Percentiles rank a stretch among this genome's conserved stretches.
Evolutionary conservation across 768 basidiomycete species (phyloP).

Genomic region (Boletus subparvulus): DNA sequence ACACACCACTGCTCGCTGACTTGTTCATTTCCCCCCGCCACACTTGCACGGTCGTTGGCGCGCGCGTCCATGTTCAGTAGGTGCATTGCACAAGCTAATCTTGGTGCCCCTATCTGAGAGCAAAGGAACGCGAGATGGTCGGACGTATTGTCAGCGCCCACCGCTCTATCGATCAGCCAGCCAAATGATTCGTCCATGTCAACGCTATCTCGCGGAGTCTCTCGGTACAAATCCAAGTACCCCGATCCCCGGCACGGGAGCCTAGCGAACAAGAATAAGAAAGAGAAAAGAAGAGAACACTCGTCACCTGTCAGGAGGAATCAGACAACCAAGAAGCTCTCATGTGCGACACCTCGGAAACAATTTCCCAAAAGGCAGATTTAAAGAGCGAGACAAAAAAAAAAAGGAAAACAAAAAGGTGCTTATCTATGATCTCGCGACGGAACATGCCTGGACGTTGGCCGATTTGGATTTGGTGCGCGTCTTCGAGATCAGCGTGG

Average conservation of each 20-base stretch:
- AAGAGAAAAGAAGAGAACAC: neutral
- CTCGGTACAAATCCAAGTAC: neutral
- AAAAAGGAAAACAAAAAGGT: neutral
- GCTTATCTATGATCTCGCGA: conserved; percentile 21
- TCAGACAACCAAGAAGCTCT: neutral
- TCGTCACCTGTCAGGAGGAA: conserved; percentile 1
- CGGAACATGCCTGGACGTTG: neutral
- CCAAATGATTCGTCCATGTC: neutral
- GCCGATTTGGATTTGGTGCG: neutral
- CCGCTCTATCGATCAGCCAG: neutral
- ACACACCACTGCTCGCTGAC: neutral
- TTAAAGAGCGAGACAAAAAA: neutral
- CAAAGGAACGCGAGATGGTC: conserved; percentile 2
- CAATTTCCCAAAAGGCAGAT: neutral
- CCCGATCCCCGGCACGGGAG: neutral
- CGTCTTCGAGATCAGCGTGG: conserved; percentile 26
- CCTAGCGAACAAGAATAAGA: neutral
- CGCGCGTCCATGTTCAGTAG: neutral
- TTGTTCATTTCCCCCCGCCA: neutral
- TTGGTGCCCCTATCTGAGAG: neutral
- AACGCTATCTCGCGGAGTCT: neutral
- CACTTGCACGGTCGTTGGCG: neutral
- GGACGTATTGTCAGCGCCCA: conserved; percentile 1
- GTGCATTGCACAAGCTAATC: neutral
- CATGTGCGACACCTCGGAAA: conserved; percentile 2